A percentile compares a stretch with the other conserved stretches of the same genome.
These are phyloP conservation scores for Drosera capensis DNA, from an alignment of 148 eudicot genomes.

Conservation along the genomic window DNA sequence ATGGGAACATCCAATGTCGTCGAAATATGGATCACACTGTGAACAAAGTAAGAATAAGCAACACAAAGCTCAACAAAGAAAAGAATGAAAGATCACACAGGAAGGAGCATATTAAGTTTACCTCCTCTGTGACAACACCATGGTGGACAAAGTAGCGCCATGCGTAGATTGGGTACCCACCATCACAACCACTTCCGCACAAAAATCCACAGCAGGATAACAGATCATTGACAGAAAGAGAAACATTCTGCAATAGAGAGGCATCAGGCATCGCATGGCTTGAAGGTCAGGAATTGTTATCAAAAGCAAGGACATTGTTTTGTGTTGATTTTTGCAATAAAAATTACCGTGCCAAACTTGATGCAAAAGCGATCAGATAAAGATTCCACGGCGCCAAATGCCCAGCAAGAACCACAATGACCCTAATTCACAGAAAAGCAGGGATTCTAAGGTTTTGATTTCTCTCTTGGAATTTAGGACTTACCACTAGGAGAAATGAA, in stretches of 20 bases:
- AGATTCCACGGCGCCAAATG: constrained; percentile 90
- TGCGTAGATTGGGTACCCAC: constrained; percentile 70
- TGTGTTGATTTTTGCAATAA: no score
- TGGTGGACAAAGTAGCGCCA: constrained; percentile 65
- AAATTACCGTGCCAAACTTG: constrained; percentile 41
- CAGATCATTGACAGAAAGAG: constrained; percentile 83
- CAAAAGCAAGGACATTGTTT: no score
- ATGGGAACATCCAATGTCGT: constrained; percentile 64
- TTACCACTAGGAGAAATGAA: no score
- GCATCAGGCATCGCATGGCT: no score
- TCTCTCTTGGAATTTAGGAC: no score
- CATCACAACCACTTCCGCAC: constrained; percentile 87
- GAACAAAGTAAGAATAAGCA: no score
- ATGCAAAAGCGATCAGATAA: constrained; percentile 89
- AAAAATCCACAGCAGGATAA: constrained; percentile 87
- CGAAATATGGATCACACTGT: constrained; percentile 95
- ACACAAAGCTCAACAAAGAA: neutral
- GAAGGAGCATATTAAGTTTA: constrained; percentile 8
- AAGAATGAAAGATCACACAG: neutral
- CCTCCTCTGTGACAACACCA: constrained; percentile 86
- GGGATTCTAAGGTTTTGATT: no score
- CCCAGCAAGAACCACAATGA: constrained; percentile 99
- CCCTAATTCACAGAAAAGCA: constrained; percentile 38
- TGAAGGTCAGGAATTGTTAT: no score
- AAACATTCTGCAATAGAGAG: constrained; percentile 35